These are phyloP conservation scores for Oryza glumipatula DNA, from an alignment of 176 grass and related monocot genomes.

Conservation along the genomic window DNA sequence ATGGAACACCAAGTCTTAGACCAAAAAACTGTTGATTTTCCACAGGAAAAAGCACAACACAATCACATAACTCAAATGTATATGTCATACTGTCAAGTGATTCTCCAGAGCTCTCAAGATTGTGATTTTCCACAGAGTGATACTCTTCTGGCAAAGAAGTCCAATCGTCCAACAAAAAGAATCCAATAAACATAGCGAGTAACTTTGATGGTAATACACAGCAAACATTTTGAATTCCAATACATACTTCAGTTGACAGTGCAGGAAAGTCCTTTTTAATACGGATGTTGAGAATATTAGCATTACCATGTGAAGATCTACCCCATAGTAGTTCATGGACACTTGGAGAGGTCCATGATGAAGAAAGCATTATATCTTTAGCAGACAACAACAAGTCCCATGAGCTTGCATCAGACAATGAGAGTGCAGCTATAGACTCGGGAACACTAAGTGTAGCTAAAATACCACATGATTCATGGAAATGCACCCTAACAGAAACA, in stretches of 20 bases:
- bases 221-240: constrained; percentile 84
- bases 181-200: constrained; percentile 82
- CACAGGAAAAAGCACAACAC: constrained; percentile 71
- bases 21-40: constrained; percentile 67
- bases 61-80: constrained; percentile 87
- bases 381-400: constrained; percentile 78
- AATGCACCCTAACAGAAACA: constrained; percentile 65
- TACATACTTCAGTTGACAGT: constrained; percentile 62
- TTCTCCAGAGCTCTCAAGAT: constrained; percentile 38
- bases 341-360: constrained; percentile 59
- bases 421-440: constrained; percentile 60
- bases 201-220: constrained; percentile 78
- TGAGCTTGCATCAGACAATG: constrained; percentile 46
- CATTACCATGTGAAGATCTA: constrained; percentile 58
- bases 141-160: constrained; percentile 52
- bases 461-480: constrained; percentile 78
- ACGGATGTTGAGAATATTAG: constrained; percentile 62
- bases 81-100: constrained; percentile 51
- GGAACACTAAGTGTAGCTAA: constrained; percentile 66
- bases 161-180: constrained; percentile 94
- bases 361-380: constrained; percentile 65
- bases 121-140: constrained; percentile 45
- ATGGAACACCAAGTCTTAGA: constrained; percentile 68
- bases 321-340: constrained; percentile 68
- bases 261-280: constrained; percentile 63